Evolutionary conservation across 192 early-diverging fungal species (phyloP).

Genomic region (Dissophora ornata): DNA sequence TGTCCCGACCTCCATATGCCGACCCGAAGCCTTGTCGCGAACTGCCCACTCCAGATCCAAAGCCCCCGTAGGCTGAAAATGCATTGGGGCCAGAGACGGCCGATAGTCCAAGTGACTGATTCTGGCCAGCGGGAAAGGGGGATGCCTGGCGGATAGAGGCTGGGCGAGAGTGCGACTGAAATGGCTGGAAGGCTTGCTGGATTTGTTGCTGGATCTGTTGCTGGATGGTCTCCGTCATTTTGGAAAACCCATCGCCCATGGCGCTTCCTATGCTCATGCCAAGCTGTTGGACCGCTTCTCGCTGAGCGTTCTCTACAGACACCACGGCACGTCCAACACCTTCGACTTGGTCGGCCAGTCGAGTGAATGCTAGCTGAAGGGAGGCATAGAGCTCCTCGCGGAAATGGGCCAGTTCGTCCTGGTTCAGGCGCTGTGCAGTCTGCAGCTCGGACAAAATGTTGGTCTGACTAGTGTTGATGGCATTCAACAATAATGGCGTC

Average conservation of each 20-base stretch:
- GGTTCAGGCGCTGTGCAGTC: slow-evolving; percentile 19
- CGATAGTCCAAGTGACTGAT: slow-evolving; percentile 1
- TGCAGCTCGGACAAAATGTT: slow-evolving; percentile 46
- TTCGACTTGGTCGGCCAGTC: slow-evolving; percentile 37
- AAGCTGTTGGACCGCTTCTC: slow-evolving; percentile 27
- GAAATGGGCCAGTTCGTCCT: slow-evolving; percentile 35
- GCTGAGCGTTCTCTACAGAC: slow-evolving; percentile 24
- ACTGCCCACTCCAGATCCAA: not conserved
- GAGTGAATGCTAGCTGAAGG: slow-evolving; percentile 40
- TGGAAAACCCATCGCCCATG: slow-evolving; percentile 34
- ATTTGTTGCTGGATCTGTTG: slow-evolving; percentile 32
- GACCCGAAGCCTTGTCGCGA: slow-evolving; percentile 19
- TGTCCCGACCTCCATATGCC: slow-evolving; percentile 4
- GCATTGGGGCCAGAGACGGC: not conserved
- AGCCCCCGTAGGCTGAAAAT: slow-evolving; percentile 15
- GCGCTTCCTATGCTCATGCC: slow-evolving; percentile 34
- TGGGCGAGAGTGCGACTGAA: slow-evolving; percentile 6
- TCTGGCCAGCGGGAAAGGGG: slow-evolving; percentile 9
- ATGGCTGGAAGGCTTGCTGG: slow-evolving; percentile 18
- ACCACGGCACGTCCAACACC: slow-evolving; percentile 37
- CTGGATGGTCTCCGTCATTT: slow-evolving; percentile 41
- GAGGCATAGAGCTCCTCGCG: slow-evolving; percentile 43
- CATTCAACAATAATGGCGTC: slow-evolving; percentile 41
- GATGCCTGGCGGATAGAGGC: slow-evolving; percentile 27
- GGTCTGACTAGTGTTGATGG: slow-evolving; percentile 52